Percentiles rank a stretch among this genome's conserved stretches.
phyloP scores from a whole-genome alignment of 2,329 filamentous ascomycete species.

The Colletotrichum limetticola region DNA sequence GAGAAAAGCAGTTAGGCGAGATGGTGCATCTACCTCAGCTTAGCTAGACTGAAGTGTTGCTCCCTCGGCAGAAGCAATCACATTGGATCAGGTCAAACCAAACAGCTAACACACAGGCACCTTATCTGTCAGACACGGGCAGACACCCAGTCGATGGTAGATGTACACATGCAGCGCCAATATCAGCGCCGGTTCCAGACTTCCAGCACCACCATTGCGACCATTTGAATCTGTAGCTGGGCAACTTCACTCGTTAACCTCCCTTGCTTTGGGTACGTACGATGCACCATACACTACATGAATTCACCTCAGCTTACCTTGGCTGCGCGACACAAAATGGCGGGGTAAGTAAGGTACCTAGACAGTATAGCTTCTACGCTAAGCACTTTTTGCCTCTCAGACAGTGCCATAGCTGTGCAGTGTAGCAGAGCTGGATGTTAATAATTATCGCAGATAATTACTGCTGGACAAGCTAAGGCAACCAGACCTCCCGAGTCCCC shows the following conservation, averaged over 20 bases:
- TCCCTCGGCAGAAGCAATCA: conserved; percentile 1
- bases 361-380: neutral
- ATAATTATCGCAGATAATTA: neutral
- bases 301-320: neutral
- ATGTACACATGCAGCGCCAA: neutral
- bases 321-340: neutral
- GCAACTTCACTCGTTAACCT: neutral
- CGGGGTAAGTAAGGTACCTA: neutral
- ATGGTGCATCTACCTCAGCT: neutral
- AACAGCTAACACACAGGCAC: neutral
- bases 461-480: neutral
- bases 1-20: neutral
- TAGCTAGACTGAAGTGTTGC: neutral
- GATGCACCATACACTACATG: neutral
- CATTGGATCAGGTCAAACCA: neutral
- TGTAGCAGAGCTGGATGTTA: neutral
- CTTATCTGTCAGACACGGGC: neutral
- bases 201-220: neutral
- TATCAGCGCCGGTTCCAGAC: neutral
- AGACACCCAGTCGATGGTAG: neutral
- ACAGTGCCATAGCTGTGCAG: neutral
- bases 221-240: neutral
- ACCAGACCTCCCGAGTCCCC: neutral
- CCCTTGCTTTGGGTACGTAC: neutral
- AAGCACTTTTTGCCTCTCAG: neutral